Evolutionary conservation across 169 alveolate species (phyloP).

Genomic region (Cryptosporidium meleagridis): DNA sequence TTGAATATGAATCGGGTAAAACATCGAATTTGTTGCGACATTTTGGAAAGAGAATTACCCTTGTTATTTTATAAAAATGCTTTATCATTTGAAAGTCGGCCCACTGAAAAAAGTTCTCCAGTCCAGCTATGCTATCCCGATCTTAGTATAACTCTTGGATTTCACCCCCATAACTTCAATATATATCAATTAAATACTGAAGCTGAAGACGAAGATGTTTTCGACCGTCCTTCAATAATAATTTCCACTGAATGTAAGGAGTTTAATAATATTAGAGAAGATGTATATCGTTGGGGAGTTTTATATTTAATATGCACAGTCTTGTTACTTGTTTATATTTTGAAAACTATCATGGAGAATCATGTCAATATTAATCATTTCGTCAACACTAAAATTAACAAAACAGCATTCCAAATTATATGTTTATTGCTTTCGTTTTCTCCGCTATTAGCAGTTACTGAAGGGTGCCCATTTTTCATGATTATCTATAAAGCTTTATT

Average conservation of each 20-base stretch:
- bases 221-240: constrained; percentile 43
- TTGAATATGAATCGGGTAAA: constrained; percentile 14
- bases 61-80: constrained; percentile 39
- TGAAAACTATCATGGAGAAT: not conserved
- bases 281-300: constrained; percentile 53
- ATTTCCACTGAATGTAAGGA: constrained; percentile 44
- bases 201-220: not conserved
- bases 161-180: constrained; percentile 20
- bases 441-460: constrained; percentile 25
- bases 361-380: not conserved
- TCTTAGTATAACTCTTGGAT: constrained; percentile 24
- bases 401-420: not conserved
- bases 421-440: constrained; percentile 19
- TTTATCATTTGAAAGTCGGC: not conserved
- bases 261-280: constrained; percentile 10
- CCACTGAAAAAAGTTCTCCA: constrained; percentile 16
- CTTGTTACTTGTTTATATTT: not conserved
- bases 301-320: not conserved
- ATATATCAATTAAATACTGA: not conserved
- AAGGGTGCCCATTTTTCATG: constrained; percentile 44
- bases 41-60: constrained; percentile 12
- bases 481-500: constrained; percentile 44
- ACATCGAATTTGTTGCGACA: constrained; percentile 12
- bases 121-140: constrained; percentile 35
- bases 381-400: not conserved